Evolutionary conservation across 805 yeast species (phyloP), one percentile per base, ranked within the genome.

Genomic region (Monosporozyma solicola): DNA sequence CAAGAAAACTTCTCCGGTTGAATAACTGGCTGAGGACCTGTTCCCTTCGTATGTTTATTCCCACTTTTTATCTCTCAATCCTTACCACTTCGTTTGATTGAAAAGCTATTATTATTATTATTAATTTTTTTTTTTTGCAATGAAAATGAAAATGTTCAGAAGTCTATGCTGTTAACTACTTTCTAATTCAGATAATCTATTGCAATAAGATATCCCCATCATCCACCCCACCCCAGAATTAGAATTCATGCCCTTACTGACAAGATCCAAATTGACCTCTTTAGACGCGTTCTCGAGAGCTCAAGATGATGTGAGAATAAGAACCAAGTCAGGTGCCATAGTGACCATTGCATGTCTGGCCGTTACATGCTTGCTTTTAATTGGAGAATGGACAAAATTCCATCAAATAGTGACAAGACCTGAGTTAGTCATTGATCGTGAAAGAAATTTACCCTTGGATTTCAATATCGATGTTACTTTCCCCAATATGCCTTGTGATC

Each of bases 231-330:
- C 29, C 4, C 45, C 45, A 20, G 2, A 5, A 41, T 10, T 16
- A 41, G 29, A 29, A 11, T n/a, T n/a, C 31, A 43, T 43, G 46
- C 31, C 31, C 5, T 15, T 55, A 33, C 15, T 62, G 53, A 64
- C 60, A 57, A 63, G 55, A 54, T 66, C 64, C 13, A 61, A 66
- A n/a, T 61, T 74, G 37, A 54, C 87, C 49, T 80, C 84, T 45
- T 72, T 87, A 55, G 98, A 91, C 69, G 96, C 94, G 15, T 91
- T 92, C 67, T 80, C 96, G 27, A 91, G 90, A 68, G 87, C 97
- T 7, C 90, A 88, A 33, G 97, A 92, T 63, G 99, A 94, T 67
- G 95, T 95, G 9, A 79, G 87, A 49, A 80, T 94, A 55, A 82
- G 85, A 57, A 94, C 99, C 2, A 77, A 91, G 4, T 77, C 92